Evolutionary conservation across 75 land plant species (phyloP).

Genomic region (Azolla pinnata): DNA sequence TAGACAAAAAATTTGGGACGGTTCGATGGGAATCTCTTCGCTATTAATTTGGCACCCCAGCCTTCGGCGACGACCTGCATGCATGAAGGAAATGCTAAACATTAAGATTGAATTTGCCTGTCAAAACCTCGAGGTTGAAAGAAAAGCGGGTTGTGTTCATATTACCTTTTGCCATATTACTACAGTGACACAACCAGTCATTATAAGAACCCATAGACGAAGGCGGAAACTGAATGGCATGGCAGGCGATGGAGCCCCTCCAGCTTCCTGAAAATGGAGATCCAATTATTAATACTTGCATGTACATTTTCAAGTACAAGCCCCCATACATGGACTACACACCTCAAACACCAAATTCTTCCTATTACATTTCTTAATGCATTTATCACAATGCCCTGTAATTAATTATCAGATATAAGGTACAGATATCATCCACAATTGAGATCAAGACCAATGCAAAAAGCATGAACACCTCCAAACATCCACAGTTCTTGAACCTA

Average conservation of each 20-base stretch:
- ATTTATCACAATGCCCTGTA: not conserved
- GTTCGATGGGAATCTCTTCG: slow-evolving; percentile 20
- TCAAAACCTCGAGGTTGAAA: not conserved
- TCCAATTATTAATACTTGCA: too few species aligned
- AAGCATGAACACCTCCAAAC: too few species aligned
- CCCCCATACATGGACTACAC: not conserved
- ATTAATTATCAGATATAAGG: not conserved
- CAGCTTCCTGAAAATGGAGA: slow-evolving; percentile 9
- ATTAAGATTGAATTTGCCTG: not conserved
- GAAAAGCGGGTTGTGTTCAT: too few species aligned
- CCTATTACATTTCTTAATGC: not conserved
- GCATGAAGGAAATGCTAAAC: not conserved
- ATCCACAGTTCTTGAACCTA: too few species aligned
- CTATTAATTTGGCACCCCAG: slow-evolving; percentile 18
- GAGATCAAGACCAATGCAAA: too few species aligned
- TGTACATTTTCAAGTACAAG: not conserved
- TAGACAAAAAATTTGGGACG: slow-evolving; percentile 16
- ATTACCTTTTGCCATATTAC: slow-evolving; percentile 35
- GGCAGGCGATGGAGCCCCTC: slow-evolving; percentile 28
- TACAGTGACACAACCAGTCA: slow-evolving; percentile 9
- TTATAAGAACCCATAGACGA: slow-evolving; percentile 26
- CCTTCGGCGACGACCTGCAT: slow-evolving; percentile 29
- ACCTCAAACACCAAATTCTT: not conserved
- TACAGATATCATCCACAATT: not conserved
- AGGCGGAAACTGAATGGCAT: slow-evolving; percentile 30